Conservation (phyloP, 768 basidiomycete genomes). For the Leccinum arenicola region DNA sequence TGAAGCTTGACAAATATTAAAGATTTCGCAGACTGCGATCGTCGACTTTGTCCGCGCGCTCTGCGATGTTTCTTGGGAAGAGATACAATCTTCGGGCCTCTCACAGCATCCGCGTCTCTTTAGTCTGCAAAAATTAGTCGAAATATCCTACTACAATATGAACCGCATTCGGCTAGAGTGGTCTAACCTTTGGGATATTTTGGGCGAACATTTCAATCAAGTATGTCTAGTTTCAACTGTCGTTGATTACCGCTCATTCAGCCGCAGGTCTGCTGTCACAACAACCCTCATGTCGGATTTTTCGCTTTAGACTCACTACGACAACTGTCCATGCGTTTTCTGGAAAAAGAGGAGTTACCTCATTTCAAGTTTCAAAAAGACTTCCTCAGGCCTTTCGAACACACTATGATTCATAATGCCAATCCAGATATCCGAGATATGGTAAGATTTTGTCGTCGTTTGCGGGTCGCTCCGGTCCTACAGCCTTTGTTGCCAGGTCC, state of each 20-base stretch:
- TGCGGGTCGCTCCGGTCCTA: neutral
- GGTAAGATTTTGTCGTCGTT: conserved; percentile 44
- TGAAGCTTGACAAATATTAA: conserved; percentile 8
- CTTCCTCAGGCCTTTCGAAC: conserved; percentile 96
- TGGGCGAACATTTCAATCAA: conserved; percentile 98
- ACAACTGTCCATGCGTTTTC: conserved; percentile 96
- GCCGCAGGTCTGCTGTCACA: conserved; percentile 92
- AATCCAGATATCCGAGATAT: conserved; percentile 96
- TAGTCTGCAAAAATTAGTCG: conserved; percentile 96
- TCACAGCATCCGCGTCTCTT: conserved; percentile 94
- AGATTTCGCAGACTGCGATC: conserved; percentile 73
- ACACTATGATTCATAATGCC: conserved; percentile 95
- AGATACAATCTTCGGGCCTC: conserved; percentile 94
- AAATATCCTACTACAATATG: conserved; percentile 99
- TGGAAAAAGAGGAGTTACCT: conserved; percentile 96
- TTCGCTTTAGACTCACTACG: conserved; percentile 96
- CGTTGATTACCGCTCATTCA: conserved; percentile 9
- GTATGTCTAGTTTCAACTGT: conserved; percentile 37
- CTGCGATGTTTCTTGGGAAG: conserved; percentile 98
- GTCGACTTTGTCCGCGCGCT: conserved; percentile 96
- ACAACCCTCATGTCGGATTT: conserved; percentile 93
- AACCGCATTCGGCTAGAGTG: conserved; percentile 95
- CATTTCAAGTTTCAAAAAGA: conserved; percentile 99
- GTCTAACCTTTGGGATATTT: conserved; percentile 96
- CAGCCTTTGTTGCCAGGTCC: conserved; percentile 51